Conservation (phyloP, 2,329 filamentous ascomycete species). For the Penicillium freii region DNA sequence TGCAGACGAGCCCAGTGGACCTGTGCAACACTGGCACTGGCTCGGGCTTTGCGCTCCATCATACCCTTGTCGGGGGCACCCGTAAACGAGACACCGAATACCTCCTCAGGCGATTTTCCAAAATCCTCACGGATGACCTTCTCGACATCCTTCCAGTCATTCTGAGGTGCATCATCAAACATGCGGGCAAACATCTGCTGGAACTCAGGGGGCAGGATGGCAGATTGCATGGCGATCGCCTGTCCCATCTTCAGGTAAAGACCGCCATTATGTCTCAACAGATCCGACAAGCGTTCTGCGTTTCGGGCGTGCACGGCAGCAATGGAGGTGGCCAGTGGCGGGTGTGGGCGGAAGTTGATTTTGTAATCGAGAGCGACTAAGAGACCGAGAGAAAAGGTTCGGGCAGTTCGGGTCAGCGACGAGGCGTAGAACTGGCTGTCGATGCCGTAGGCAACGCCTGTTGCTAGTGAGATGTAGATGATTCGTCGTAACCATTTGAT, state of each 20-base stretch:
- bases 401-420: constrained; percentile 71
- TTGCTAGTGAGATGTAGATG: constrained; percentile 58
- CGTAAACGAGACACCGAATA: constrained; percentile 84
- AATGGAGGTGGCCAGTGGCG: constrained; percentile 70
- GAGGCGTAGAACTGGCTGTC: constrained; percentile 78
- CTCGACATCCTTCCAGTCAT: constrained; percentile 81
- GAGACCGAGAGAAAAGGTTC: constrained; percentile 77
- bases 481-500: constrained; percentile 77
- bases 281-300: constrained; percentile 75
- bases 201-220: constrained; percentile 88
- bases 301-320: constrained; percentile 78
- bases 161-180: constrained; percentile 97
- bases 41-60: constrained; percentile 69
- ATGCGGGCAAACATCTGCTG: constrained; percentile 94
- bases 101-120: constrained; percentile 77
- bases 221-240: constrained; percentile 97
- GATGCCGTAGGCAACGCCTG: constrained; percentile 63
- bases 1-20: constrained; percentile 88
- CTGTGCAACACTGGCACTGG: constrained; percentile 87
- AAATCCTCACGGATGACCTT: constrained; percentile 86
- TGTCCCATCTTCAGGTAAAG: constrained; percentile 97
- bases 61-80: constrained; percentile 62
- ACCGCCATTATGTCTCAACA: constrained; percentile 83
- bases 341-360: constrained; percentile 84
- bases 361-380: constrained; percentile 91